These are phyloP conservation scores for Cryphonectria nitschkei DNA, from an alignment of 2,329 filamentous ascomycete species.

Conservation along the genomic window DNA sequence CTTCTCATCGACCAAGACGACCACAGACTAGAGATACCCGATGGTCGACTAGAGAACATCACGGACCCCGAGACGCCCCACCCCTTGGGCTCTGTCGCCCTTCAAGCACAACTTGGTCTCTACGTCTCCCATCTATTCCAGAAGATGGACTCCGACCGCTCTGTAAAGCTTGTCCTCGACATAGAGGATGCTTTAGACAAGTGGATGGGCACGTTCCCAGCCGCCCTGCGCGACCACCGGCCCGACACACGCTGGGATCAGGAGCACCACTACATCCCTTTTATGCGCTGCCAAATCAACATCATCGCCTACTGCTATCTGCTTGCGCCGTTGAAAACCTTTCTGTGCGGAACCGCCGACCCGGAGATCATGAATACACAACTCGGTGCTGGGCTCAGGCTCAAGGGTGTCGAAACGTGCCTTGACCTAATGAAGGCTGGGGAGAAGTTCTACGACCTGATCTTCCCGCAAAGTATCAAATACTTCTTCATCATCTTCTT, in stretches of 20 bases:
- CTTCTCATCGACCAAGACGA: slow-evolving; percentile 29
- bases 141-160: slow-evolving; percentile 14
- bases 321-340: slow-evolving; percentile 34
- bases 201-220: slow-evolving; percentile 31
- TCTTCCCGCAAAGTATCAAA: slow-evolving; percentile 33
- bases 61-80: slow-evolving; percentile 17
- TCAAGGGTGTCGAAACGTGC: slow-evolving; percentile 33
- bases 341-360: slow-evolving; percentile 32
- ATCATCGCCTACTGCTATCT: slow-evolving; percentile 35
- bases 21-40: slow-evolving; percentile 23
- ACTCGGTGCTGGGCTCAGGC: slow-evolving; percentile 31
- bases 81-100: slow-evolving; percentile 22
- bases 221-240: slow-evolving; percentile 32
- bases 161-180: slow-evolving; percentile 24
- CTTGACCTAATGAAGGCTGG: slow-evolving; percentile 31
- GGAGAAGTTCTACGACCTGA: slow-evolving; percentile 33
- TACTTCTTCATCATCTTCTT: slow-evolving; percentile 39
- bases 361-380: slow-evolving; percentile 30
- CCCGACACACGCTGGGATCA: slow-evolving; percentile 37
- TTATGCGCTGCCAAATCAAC: slow-evolving; percentile 38
- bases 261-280: slow-evolving; percentile 34
- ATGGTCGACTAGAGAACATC: slow-evolving; percentile 26
- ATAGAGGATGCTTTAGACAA: slow-evolving; percentile 34
- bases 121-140: slow-evolving; percentile 26
- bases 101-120: slow-evolving; percentile 27